Conservation (phyloP, 768 basidiomycete genomes). For the Porphyrellus cyaneotinctus region DNA sequence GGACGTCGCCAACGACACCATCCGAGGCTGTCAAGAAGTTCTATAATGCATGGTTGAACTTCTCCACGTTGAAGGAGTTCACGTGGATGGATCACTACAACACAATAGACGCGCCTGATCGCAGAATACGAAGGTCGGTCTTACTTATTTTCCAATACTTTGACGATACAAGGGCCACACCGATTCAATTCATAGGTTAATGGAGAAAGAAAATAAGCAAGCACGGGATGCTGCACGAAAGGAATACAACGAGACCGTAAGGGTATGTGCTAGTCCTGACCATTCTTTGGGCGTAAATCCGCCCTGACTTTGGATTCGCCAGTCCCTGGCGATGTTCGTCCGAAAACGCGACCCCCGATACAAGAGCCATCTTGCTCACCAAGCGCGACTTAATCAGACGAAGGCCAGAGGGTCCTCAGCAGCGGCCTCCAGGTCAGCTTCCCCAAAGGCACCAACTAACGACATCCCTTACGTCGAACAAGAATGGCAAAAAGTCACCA, state of each 20-base stretch:
- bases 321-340: slow-evolving; percentile 74
- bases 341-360: slow-evolving; percentile 90
- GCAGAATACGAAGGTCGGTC: slow-evolving; percentile 69
- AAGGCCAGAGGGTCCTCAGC: slow-evolving; percentile 30
- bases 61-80: slow-evolving; percentile 85
- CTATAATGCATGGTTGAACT: slow-evolving; percentile 84
- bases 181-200: slow-evolving; percentile 49
- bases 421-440: slow-evolving; percentile 17
- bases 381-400: slow-evolving; percentile 38
- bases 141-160: not conserved
- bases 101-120: slow-evolving; percentile 77
- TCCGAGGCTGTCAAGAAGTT: slow-evolving; percentile 62
- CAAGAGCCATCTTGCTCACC: slow-evolving; percentile 54
- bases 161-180: not conserved
- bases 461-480: slow-evolving; percentile 68
- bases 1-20: slow-evolving; percentile 48
- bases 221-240: slow-evolving; percentile 78
- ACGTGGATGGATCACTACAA: slow-evolving; percentile 86
- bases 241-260: slow-evolving; percentile 90
- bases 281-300: not conserved
- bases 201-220: slow-evolving; percentile 97
- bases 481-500: slow-evolving; percentile 78
- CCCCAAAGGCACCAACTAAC: slow-evolving; percentile 22
- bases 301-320: not conserved
- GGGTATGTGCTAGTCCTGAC: slow-evolving; percentile 47